phyloP scores from a whole-genome alignment of 192 early-diverging fungal genomes.

The Bifiguratus adelaidae region DNA sequence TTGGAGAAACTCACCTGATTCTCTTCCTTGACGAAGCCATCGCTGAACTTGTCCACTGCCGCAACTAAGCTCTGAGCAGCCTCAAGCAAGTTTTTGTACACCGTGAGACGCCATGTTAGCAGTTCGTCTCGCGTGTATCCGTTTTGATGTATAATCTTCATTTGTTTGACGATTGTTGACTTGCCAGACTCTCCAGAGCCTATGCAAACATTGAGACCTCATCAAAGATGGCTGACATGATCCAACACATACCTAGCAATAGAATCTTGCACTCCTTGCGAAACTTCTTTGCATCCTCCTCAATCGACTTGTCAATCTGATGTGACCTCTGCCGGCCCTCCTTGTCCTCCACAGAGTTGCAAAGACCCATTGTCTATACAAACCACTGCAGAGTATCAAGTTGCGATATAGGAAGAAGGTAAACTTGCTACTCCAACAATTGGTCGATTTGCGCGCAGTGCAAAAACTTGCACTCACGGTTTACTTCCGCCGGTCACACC shows the following conservation, averaged over 20 bases:
- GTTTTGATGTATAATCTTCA: slow-evolving; percentile 95
- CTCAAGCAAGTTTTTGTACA: slow-evolving; percentile 81
- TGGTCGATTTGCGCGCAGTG: too few species aligned
- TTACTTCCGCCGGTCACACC: too few species aligned
- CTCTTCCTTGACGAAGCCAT: slow-evolving; percentile 35
- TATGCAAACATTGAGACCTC: slow-evolving; percentile 18
- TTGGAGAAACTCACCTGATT: slow-evolving; percentile 21
- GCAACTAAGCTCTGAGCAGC: slow-evolving; percentile 67
- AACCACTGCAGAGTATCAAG: too few species aligned
- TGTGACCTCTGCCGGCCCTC: slow-evolving; percentile 33
- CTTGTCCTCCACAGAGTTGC: slow-evolving; percentile 47
- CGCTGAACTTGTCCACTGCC: slow-evolving; percentile 54
- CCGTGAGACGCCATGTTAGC: slow-evolving; percentile 58
- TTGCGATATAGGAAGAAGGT: too few species aligned
- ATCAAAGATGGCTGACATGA: not conserved
- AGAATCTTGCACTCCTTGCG: slow-evolving; percentile 64
- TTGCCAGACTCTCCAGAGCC: slow-evolving; percentile 89
- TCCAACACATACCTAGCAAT: slow-evolving; percentile 38
- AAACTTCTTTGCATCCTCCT: slow-evolving; percentile 44
- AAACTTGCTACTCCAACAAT: too few species aligned
- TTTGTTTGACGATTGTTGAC: slow-evolving; percentile 95
- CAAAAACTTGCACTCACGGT: too few species aligned
- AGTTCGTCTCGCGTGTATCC: slow-evolving; percentile 82
- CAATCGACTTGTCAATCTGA: slow-evolving; percentile 46
- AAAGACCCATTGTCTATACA: slow-evolving; percentile 57